Percentiles rank a stretch among this genome's conserved stretches.
Evolutionary conservation across 2,329 filamentous ascomycete genomes (phyloP).

Genomic region (Pseudocercospora pini-densiflorae): DNA sequence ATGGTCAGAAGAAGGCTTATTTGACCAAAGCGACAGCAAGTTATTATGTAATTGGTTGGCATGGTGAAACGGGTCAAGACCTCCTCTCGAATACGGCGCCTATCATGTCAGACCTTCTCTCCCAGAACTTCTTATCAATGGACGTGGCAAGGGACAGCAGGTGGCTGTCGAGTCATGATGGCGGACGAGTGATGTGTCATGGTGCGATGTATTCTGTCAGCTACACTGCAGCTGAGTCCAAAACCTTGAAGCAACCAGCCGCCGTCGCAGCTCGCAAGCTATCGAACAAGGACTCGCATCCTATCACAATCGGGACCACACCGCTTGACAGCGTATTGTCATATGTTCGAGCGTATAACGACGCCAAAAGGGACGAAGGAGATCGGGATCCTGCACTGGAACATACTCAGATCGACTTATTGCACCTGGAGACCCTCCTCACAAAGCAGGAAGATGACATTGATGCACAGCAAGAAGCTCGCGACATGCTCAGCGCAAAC

Average conservation of each 20-base stretch:
- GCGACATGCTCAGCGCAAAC: slow-evolving; percentile 15
- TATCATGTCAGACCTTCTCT: neutral
- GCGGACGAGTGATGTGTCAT: slow-evolving; percentile 9
- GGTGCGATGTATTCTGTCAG: slow-evolving; percentile 17
- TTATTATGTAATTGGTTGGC: slow-evolving; percentile 22
- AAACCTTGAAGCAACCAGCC: neutral
- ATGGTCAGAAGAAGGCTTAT: neutral
- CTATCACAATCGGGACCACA: slow-evolving; percentile 18
- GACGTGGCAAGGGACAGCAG: neutral
- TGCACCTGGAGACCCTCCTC: slow-evolving; percentile 13
- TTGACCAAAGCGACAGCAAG: slow-evolving; percentile 15
- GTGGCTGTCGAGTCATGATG: neutral
- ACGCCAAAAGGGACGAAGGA: neutral
- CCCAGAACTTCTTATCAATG: neutral
- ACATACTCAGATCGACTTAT: neutral
- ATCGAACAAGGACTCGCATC: neutral
- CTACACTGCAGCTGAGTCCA: neutral
- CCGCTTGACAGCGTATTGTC: slow-evolving; percentile 13
- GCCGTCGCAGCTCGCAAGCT: neutral
- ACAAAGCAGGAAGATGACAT: slow-evolving; percentile 11
- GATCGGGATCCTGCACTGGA: neutral
- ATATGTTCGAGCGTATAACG: slow-evolving; percentile 11
- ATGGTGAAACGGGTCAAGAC: slow-evolving; percentile 18
- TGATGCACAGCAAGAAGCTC: slow-evolving; percentile 15
- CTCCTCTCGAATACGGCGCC: slow-evolving; percentile 4